Base-by-base conservation (phyloP, 345 rosid species). In the Diplotaxis tenuifolia region DNA sequence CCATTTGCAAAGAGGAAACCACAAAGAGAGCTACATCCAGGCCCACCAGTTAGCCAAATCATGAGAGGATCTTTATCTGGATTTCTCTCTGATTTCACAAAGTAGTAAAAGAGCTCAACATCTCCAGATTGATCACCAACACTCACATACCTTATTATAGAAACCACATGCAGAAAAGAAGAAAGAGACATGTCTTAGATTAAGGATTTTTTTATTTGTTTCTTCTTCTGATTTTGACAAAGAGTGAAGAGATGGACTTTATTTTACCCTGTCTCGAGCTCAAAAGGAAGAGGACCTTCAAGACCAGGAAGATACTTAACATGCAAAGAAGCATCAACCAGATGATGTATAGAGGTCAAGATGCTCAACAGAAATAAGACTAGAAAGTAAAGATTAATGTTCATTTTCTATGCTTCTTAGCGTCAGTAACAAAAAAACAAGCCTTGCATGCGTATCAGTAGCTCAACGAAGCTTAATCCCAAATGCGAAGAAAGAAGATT, bases 21-120 rank as follows among this genome's bases (percentile, higher is more conserved):
- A 12, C 82, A 72, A 6, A 90, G 62, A 3, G 82, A 76, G 7
- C 89, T 81, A 71, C 93, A 90, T 25, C 87, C 91, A 36, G 96
- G 96, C n/a, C 93, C 93, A 20, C 96, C 96, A 18, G 89, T 85
- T 9, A 90, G 81, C 96, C 93, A 89, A 19, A 89, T 82, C 75
- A 89, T 12, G 70, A 89, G 78, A 73, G 93, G 87, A 57, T 86
- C 91, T 5, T 72, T 64, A 4, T 52, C 7, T 2, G 88, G 85
- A 63, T 80, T 71, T 56, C 88, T 82, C 75, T 88, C 87, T 4
- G 93, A 89, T 72, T 84, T 76, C 6, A 86, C 42, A 55, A 86
- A 89, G 79, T 85, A 88, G 78, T 86, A 90, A 38, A 90, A 88
- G 12, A 88, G 82, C 66, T 83, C 89, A 49, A 70, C 56, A 20